Base-by-base conservation (phyloP, 306 rosid genomes). In the Astragalus membranaceus region DNA sequence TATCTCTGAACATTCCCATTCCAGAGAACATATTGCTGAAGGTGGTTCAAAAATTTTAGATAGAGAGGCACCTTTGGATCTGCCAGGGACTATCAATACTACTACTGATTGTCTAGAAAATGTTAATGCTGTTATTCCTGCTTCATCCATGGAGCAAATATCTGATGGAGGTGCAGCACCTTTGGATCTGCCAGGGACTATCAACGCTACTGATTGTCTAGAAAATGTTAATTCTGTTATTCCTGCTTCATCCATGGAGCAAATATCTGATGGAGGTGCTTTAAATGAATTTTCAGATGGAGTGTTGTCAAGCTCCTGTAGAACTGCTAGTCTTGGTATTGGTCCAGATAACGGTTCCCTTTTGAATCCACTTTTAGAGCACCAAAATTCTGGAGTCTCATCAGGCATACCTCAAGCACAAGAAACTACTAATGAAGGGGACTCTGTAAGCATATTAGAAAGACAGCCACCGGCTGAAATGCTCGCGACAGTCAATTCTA, bases 381-480 rank as follows among this genome's bases (percentile, higher is more conserved):
- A 69, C 52, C 74, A 66, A 75, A 76, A 51, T 46, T 70, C 70
- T 35, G 74, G 81, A 54, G 69, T 59, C 64, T 3, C 66, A 8
- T 44, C 53, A 75, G 29, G 65, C 70, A 41, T 80, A 52, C 76
- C 74, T 20, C 56, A 52, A 70, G 71, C 46, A 30, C 54, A 67
- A 48, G 85, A 81, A 67, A 65, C 60, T 70, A 67, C 65, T 67
- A 37, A 77, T 54, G 67, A 64, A 44, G 46, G 30, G 54, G 61
- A 14, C 61, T 44, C 53, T 44, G 61, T 7, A 47, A 63, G 67
- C 44, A 15, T 35, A 54, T 46, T 49, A 47, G 66, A 54, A 32
- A 53, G 67, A 10, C 53, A 62, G 42, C 44, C 26, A 55, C 41
- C 26, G 12, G 55, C 30, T 56, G 74, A 15, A 78, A 64, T 33